These are phyloP conservation scores for Xylaria intraflava DNA, from an alignment of 495 filamentous ascomycete genomes.

Conservation along the genomic window DNA sequence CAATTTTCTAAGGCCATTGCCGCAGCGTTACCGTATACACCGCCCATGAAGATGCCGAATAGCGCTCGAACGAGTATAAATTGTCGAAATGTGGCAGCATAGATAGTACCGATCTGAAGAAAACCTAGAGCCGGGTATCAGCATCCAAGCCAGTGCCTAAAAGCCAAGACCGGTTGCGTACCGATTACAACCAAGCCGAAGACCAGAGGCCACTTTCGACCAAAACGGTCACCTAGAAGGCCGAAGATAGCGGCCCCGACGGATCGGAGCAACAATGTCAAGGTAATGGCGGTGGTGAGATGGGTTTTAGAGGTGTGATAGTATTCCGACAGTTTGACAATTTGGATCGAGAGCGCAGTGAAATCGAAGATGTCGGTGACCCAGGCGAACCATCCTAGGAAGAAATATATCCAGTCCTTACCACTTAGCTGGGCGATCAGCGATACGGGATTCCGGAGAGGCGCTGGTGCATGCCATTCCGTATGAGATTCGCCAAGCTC, in stretches of 20 bases:
- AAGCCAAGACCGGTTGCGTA: constrained; percentile 4
- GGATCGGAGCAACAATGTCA: constrained; percentile 64
- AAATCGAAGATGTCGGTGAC: constrained; percentile 72
- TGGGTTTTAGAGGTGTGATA: constrained; percentile 59
- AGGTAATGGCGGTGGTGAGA: constrained; percentile 65
- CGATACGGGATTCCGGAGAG: constrained; percentile 55
- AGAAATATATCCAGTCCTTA: constrained; percentile 57
- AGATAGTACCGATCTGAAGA: constrained; percentile 69
- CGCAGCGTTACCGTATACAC: constrained; percentile 74
- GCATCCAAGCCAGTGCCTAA: constrained; percentile 7
- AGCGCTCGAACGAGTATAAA: constrained; percentile 64
- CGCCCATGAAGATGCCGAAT: constrained; percentile 80
- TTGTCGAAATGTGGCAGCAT: constrained; percentile 55
- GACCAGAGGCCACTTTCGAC: constrained; percentile 79
- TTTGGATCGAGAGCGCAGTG: constrained; percentile 66
- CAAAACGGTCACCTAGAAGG: constrained; percentile 64
- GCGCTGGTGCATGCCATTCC: constrained; percentile 56
- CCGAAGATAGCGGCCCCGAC: constrained; percentile 67
- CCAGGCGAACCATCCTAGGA: constrained; percentile 59
- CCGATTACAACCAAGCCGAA: constrained; percentile 57
- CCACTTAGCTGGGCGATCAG: constrained; percentile 50
- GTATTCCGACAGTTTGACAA: constrained; percentile 59
- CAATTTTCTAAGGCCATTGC: constrained; percentile 76
- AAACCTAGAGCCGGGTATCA: constrained; percentile 35
- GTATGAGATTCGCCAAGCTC: constrained; percentile 46